Evolutionary conservation across 371 early-diverging fungal genomes (phyloP).

Genomic region (Actinomortierella ambigua): DNA sequence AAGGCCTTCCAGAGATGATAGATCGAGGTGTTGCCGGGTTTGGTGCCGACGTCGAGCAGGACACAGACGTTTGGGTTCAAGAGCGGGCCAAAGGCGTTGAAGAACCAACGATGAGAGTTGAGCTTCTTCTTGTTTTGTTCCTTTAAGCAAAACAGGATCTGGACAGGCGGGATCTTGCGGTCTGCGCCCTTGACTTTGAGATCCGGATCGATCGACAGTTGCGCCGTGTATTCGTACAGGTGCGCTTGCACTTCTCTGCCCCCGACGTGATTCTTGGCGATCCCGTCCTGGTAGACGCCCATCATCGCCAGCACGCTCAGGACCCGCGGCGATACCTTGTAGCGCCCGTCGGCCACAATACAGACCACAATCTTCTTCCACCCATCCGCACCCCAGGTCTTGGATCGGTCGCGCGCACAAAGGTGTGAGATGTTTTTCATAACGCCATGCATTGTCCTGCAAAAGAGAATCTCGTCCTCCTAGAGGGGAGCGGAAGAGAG

Average conservation of each 20-base stretch:
- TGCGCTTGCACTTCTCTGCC: slow-evolving; percentile 73
- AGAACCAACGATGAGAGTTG: slow-evolving; percentile 98
- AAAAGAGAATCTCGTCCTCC: slow-evolving; percentile 88
- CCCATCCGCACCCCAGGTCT: slow-evolving; percentile 83
- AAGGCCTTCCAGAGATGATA: slow-evolving; percentile 94
- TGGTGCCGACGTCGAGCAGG: slow-evolving; percentile 93
- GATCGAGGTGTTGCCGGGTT: slow-evolving; percentile 81
- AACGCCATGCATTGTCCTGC: slow-evolving; percentile 83
- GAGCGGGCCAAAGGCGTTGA: slow-evolving; percentile 89
- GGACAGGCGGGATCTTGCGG: slow-evolving; percentile 83
- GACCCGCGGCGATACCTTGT: slow-evolving; percentile 74
- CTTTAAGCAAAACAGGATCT: slow-evolving; percentile 91
- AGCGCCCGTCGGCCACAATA: slow-evolving; percentile 81
- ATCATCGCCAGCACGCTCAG: slow-evolving; percentile 83
- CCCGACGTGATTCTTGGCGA: slow-evolving; percentile 71
- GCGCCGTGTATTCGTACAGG: slow-evolving; percentile 92
- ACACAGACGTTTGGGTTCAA: slow-evolving; percentile 88
- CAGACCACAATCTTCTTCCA: slow-evolving; percentile 94
- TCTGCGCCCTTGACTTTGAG: slow-evolving; percentile 69
- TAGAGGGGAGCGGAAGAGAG: slow-evolving; percentile 8
- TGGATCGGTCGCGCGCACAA: slow-evolving; percentile 78
- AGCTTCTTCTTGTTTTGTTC: slow-evolving; percentile 89
- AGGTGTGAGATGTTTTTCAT: slow-evolving; percentile 89
- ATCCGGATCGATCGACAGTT: slow-evolving; percentile 72
- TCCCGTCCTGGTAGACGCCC: slow-evolving; percentile 92